Percentiles rank a stretch among this genome's conserved stretches.
phyloP scores from a whole-genome alignment of 352 stramenopile genomes.

The Globisporangium splendens region DNA sequence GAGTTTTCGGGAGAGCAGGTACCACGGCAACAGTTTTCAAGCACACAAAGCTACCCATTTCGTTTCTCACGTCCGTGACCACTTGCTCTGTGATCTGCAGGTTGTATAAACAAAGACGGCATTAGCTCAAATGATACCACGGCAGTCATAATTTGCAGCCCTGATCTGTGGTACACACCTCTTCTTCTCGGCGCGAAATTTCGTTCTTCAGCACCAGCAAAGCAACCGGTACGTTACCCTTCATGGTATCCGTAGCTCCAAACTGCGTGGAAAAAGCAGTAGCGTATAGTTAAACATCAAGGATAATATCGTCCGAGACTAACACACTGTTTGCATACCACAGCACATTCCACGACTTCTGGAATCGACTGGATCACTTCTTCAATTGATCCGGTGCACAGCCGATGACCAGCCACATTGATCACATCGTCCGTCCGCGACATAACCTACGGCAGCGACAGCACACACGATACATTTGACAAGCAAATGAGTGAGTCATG shows the following conservation, averaged over 20 bases:
- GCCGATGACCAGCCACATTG: constrained; percentile 85
- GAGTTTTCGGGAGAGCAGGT: constrained; percentile 26
- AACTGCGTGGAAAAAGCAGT: constrained; percentile 11
- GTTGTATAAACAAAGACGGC: not conserved
- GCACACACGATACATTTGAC: not conserved
- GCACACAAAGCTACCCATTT: constrained; percentile 33
- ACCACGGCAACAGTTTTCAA: constrained; percentile 24
- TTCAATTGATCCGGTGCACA: constrained; percentile 88
- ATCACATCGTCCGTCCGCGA: constrained; percentile 90
- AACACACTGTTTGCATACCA: constrained; percentile 50
- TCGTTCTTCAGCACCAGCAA: constrained; percentile 31
- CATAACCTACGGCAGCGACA: constrained; percentile 80
- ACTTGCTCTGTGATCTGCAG: constrained; percentile 22
- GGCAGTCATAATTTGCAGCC: not conserved
- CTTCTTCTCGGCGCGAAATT: constrained; percentile 16
- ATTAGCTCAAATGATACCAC: not conserved
- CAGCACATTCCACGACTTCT: constrained; percentile 85
- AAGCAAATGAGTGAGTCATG: constrained; percentile 2
- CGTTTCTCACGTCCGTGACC: constrained; percentile 16
- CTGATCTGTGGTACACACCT: constrained; percentile 7
- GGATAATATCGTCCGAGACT: no score
- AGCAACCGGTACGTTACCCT: constrained; percentile 28
- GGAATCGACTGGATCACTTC: constrained; percentile 81
- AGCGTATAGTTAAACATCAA: not conserved
- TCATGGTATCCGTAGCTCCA: constrained; percentile 20